A percentile compares a stretch with the other conserved stretches of the same genome.
These are phyloP conservation scores for Macrocybe gigantea DNA, from an alignment of 768 basidiomycete genomes.

Conservation along the genomic window DNA sequence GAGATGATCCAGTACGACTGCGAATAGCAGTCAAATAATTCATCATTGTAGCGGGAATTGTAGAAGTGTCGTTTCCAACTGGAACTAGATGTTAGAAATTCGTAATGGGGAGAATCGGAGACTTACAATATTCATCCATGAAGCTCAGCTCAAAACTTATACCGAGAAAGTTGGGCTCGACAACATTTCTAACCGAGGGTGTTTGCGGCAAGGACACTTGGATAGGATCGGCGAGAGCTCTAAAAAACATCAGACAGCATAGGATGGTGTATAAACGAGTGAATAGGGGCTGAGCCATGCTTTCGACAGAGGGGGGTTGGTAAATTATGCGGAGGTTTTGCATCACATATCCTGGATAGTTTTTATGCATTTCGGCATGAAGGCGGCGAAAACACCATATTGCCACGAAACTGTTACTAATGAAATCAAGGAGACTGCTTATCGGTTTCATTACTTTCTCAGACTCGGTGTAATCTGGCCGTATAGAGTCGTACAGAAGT, in stretches of 20 bases:
- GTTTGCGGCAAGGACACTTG: conserved; percentile 25
- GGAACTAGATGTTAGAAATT: not conserved
- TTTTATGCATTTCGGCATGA: too few species aligned
- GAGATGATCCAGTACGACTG: conserved; percentile 33
- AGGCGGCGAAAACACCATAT: too few species aligned
- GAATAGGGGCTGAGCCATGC: conserved; percentile 5
- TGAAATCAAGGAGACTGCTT: too few species aligned
- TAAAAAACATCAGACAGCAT: conserved; percentile 5
- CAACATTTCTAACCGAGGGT: conserved; percentile 30
- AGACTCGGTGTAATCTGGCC: too few species aligned
- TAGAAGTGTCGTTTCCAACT: conserved; percentile 48
- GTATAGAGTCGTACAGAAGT: too few species aligned
- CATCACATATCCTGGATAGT: too few species aligned
- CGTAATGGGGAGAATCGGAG: not conserved
- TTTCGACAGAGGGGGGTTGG: conserved; percentile 1
- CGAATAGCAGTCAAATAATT: conserved; percentile 56
- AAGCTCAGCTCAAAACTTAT: conserved; percentile 62
- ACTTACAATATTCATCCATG: conserved; percentile 49
- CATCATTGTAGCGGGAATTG: conserved; percentile 47
- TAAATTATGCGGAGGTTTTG: not conserved
- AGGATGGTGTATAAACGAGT: conserved; percentile 4
- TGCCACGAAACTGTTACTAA: too few species aligned
- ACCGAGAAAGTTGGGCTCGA: conserved; percentile 54
- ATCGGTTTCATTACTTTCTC: too few species aligned
- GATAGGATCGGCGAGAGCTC: conserved; percentile 19